These are phyloP conservation scores for Leucosporidium creatinivorum DNA, from an alignment of 768 basidiomycete species.

Conservation along the genomic window DNA sequence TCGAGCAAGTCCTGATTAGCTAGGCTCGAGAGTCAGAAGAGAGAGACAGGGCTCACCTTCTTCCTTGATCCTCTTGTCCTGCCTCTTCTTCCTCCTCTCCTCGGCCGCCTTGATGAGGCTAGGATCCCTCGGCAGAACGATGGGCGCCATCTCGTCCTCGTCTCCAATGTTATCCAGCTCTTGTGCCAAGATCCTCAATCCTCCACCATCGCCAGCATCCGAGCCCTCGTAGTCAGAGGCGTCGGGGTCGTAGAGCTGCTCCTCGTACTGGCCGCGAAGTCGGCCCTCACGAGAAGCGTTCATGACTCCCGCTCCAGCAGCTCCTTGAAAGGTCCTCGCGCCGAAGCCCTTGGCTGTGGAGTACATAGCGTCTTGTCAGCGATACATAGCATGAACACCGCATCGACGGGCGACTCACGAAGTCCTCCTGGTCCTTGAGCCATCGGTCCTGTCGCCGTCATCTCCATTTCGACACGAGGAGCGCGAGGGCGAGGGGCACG, in stretches of 20 bases:
- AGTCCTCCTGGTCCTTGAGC: constrained; percentile 31
- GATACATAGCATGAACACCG: neutral
- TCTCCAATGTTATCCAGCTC: constrained; percentile 36
- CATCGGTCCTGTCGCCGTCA: constrained; percentile 33
- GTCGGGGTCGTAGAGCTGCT: constrained; percentile 28
- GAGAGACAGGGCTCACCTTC: constrained; percentile 17
- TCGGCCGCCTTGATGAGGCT: constrained; percentile 25
- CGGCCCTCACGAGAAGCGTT: constrained; percentile 26
- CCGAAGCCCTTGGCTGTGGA: neutral
- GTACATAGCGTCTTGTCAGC: neutral
- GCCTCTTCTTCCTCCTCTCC: constrained; percentile 28
- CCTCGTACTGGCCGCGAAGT: constrained; percentile 20
- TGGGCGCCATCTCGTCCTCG: constrained; percentile 33
- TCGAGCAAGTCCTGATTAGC: neutral
- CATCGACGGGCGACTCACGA: constrained; percentile 9
- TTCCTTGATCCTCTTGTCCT: constrained; percentile 22
- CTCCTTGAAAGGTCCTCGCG: neutral
- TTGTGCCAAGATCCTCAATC: constrained; percentile 20
- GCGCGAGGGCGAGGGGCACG: constrained; percentile 12
- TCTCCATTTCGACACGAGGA: constrained; percentile 21
- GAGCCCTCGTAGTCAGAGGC: constrained; percentile 33
- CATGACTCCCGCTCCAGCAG: constrained; percentile 28
- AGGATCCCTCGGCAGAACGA: constrained; percentile 33
- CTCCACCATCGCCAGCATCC: constrained; percentile 17
- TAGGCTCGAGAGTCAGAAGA: neutral